Percentiles rank a stretch among this genome's conserved stretches.
These are phyloP conservation scores for Alternaria angustiovoidea DNA, from an alignment of 2,329 filamentous ascomycete species.

Conservation along the genomic window DNA sequence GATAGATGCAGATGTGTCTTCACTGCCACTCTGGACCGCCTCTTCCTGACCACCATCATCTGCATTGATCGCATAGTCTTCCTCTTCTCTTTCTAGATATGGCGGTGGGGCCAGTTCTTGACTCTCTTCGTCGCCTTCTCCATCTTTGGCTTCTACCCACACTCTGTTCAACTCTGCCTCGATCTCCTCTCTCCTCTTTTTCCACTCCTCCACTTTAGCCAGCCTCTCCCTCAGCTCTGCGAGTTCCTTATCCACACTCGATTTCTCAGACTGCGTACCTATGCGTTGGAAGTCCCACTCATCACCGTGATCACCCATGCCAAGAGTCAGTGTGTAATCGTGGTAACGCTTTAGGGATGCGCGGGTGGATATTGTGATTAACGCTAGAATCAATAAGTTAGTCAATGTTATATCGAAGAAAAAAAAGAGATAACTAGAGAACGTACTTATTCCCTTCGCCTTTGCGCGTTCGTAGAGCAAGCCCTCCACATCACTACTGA, in stretches of 20 bases:
- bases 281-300: conserved; percentile 95
- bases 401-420: neutral
- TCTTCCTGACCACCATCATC: neutral
- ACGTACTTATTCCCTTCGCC: conserved; percentile 88
- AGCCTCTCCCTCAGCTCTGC: conserved; percentile 82
- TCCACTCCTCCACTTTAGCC: conserved; percentile 84
- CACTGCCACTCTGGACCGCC: neutral
- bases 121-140: conserved; percentile 31
- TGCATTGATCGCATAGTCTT: neutral
- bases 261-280: conserved; percentile 90
- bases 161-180: conserved; percentile 78
- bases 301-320: conserved; percentile 79
- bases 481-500: conserved; percentile 93
- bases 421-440: neutral
- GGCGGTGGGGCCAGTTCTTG: conserved; percentile 50
- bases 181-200: conserved; percentile 78
- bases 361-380: conserved; percentile 95
- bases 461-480: conserved; percentile 93
- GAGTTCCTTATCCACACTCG: conserved; percentile 90
- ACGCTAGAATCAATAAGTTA: conserved; percentile 58
- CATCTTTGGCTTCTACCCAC: conserved; percentile 57
- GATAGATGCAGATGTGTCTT: neutral
- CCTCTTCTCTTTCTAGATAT: conserved; percentile 39
- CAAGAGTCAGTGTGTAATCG: conserved; percentile 86
- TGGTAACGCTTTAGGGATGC: conserved; percentile 96